phyloP scores from a whole-genome alignment of 208 protist genomes.

The Wallacemonas collosoma region DNA sequence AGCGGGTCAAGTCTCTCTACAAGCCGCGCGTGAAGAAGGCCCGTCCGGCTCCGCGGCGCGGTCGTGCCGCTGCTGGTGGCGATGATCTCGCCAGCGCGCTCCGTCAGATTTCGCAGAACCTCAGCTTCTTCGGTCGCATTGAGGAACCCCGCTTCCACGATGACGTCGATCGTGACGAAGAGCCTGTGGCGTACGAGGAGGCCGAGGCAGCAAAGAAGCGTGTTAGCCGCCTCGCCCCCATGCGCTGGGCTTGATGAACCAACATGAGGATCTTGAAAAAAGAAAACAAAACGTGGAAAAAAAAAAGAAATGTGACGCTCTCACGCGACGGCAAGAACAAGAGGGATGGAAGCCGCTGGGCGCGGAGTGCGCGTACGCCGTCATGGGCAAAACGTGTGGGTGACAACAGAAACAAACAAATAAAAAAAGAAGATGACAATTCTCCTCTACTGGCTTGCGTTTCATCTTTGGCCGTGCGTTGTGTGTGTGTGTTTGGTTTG shows the following conservation, averaged over 20 bases:
- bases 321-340: too few relatives aligned
- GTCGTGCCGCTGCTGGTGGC: slow-evolving; percentile 13
- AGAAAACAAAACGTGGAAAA: slow-evolving; percentile 4
- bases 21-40: slow-evolving; percentile 45
- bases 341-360: too few relatives aligned
- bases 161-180: slow-evolving; percentile 48
- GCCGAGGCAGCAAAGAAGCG: slow-evolving; percentile 29
- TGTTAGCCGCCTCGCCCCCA: slow-evolving; percentile 28
- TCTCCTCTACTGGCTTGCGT: too few relatives aligned
- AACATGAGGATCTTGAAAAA: neutral
- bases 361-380: too few relatives aligned
- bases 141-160: slow-evolving; percentile 58
- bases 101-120: slow-evolving; percentile 30
- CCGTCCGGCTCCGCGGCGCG: slow-evolving; percentile 18
- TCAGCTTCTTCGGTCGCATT: slow-evolving; percentile 59
- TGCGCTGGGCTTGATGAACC: neutral
- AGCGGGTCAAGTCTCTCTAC: slow-evolving; percentile 55
- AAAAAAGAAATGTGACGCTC: neutral
- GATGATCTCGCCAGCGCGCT: slow-evolving; percentile 15
- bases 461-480: too few relatives aligned
- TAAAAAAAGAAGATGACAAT: slow-evolving; percentile 10
- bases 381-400: slow-evolving; percentile 7
- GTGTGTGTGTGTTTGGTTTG: too few relatives aligned
- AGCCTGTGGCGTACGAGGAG: slow-evolving; percentile 48
- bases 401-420: slow-evolving; percentile 1